phyloP scores from a whole-genome alignment of 108 stramenopile species.

The Skeletonema costatum region DNA sequence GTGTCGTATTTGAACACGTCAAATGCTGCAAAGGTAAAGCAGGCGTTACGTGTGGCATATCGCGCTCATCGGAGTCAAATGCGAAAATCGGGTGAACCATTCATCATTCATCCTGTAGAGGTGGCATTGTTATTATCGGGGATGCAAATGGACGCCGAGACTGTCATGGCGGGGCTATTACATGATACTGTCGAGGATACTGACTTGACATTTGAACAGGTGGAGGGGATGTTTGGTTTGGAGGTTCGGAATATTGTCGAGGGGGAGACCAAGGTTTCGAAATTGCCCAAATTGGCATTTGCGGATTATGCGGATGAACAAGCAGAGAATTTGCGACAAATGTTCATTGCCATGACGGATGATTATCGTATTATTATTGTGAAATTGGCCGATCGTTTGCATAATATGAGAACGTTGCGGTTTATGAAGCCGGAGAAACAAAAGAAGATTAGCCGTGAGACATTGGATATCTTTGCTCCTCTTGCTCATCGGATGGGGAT shows the following conservation, averaged over 20 bases:
- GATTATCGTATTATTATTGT: constrained; percentile 96
- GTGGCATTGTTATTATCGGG: constrained; percentile 83
- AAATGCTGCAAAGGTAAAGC: constrained; percentile 55
- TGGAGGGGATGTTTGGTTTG: constrained; percentile 91
- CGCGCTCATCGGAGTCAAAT: constrained; percentile 89
- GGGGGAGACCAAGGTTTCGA: constrained; percentile 95
- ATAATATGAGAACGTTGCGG: constrained; percentile 94
- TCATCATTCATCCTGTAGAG: constrained; percentile 94
- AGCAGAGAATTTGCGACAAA: constrained; percentile 93
- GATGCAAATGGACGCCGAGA: constrained; percentile 92
- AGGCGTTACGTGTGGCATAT: constrained; percentile 82
- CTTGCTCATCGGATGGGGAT: constrained; percentile 96
- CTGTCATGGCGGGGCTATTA: constrained; percentile 92
- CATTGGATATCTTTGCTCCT: constrained; percentile 95
- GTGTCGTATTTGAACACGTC: constrained; percentile 72
- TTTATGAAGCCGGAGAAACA: constrained; percentile 95
- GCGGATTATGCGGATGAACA: constrained; percentile 86
- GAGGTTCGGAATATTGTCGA: constrained; percentile 91
- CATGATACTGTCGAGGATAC: constrained; percentile 99
- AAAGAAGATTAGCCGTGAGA: constrained; percentile 90
- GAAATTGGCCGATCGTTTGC: constrained; percentile 94
- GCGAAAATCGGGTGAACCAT: constrained; percentile 93
- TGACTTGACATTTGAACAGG: constrained; percentile 86
- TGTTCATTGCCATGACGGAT: constrained; percentile 97
- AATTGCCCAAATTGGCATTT: constrained; percentile 90